A percentile compares a stretch with the other conserved stretches of the same genome.
phyloP scores from a whole-genome alignment of 2,329 filamentous ascomycete species.

The Clarireedia paspali region DNA sequence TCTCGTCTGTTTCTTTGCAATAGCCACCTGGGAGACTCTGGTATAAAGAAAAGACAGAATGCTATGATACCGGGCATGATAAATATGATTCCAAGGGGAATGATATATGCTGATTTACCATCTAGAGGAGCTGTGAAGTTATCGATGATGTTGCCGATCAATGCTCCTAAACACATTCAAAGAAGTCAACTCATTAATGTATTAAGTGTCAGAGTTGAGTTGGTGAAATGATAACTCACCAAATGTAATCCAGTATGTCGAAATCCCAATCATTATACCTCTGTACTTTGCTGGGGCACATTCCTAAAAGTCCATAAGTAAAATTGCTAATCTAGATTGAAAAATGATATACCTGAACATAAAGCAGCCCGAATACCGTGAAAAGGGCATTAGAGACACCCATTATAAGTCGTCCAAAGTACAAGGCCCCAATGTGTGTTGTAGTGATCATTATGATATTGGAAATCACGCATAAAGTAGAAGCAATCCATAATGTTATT shows the following conservation, averaged over 20 bases:
- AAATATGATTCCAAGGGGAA: conserved; percentile 26
- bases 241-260: conserved; percentile 17
- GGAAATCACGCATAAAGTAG: not conserved
- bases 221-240: not conserved
- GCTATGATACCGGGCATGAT: conserved; percentile 23
- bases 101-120: conserved; percentile 30
- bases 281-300: not conserved
- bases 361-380: not conserved
- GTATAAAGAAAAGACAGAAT: conserved; percentile 24
- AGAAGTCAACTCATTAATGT: not conserved
- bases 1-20: conserved; percentile 20
- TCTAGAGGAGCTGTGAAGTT: conserved; percentile 35
- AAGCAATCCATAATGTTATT: not conserved
- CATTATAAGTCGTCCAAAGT: not conserved
- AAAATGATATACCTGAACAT: not conserved
- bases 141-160: conserved; percentile 43
- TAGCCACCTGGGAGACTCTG: conserved; percentile 28
- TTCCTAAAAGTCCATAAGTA: conserved; percentile 24
- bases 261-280: conserved; percentile 31
- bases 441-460: not conserved
- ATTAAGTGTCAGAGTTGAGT: not conserved
- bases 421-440: not conserved
- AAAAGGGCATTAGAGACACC: not conserved
- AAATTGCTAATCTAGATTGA: conserved; percentile 26
- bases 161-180: conserved; percentile 32